Base-by-base conservation (phyloP, 257 asterid species). In the Agastache rugosa region DNA sequence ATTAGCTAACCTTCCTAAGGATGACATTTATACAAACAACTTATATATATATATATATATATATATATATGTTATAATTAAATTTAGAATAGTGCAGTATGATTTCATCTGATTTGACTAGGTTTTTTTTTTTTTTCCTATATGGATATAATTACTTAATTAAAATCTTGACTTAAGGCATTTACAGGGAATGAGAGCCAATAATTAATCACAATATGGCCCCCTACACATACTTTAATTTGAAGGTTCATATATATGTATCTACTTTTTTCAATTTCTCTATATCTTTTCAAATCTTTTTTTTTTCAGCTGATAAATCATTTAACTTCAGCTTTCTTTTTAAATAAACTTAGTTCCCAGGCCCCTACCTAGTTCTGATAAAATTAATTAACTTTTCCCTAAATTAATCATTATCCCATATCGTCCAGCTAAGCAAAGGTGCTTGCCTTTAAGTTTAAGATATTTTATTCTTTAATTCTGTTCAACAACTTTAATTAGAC, bases 331-430 rank as follows among this genome's bases (percentile, higher is more conserved):
- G 53, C 62, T 31, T 70, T 48, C 72, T 59, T 53, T 69, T 31
- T 31, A 31, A 25, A 59, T 63, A 23, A 71, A 55, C 70, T 71
- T 25, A 59, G 61, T 59, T 63, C 35, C 44, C 75, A 34, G 75
- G 75, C 83, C 83, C 83, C 83, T 79, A 79, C 80, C 61, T 22
- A 12, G 29, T 62, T 65, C 7, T 50, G 56, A 69, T 54, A 29
- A 15, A 63, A 20, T 54, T 69, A 63, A 20, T 54, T 69, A 56
- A 63, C 66, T 70, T 79, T 79, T 70, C 20, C 25, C 23, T 64
- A 5, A 45, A 62, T 63, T 31, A 79, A 75, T 79, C 63, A 79
- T 56, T 75, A 75, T 19, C 63, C 73, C 72, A 61, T 45, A 69
- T 63, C 42, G 22, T 60, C 82, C 78, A 78, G 75, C 82, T 78